Conservation (phyloP, 495 filamentous ascomycete genomes). For the Glonium stellatum region DNA sequence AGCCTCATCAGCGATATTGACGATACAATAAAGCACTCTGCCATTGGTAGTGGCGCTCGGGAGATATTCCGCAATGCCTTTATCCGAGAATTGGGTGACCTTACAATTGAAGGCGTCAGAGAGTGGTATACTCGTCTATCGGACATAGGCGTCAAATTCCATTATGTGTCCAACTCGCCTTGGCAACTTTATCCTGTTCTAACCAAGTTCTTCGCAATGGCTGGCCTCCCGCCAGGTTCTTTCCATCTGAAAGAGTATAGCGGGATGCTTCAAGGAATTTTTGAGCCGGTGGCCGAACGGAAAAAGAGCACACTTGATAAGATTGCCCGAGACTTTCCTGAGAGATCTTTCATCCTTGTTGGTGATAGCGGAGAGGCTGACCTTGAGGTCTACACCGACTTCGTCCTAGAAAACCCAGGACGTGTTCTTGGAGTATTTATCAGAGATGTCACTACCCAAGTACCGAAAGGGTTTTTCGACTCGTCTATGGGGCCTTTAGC, state of each 20-base stretch:
- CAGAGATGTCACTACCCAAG: constrained; percentile 79
- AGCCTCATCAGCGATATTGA: constrained; percentile 97
- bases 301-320: constrained; percentile 83
- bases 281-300: constrained; percentile 90
- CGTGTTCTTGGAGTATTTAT: constrained; percentile 84
- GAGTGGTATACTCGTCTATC: constrained; percentile 80
- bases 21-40: constrained; percentile 95
- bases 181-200: constrained; percentile 94
- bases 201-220: constrained; percentile 69
- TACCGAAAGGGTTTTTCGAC: constrained; percentile 67
- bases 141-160: constrained; percentile 71
- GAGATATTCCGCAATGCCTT: constrained; percentile 97
- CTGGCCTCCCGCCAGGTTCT: constrained; percentile 76
- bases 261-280: constrained; percentile 94
- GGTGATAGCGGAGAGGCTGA: constrained; percentile 96
- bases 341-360: constrained; percentile 81
- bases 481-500: constrained; percentile 47
- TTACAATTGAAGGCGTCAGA: constrained; percentile 76
- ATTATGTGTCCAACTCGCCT: constrained; percentile 91
- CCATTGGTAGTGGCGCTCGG: constrained; percentile 72
- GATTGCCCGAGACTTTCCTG: constrained; percentile 82
- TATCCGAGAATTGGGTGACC: constrained; percentile 70
- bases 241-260: constrained; percentile 93
- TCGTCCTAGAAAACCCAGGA: constrained; percentile 75
- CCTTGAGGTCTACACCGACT: constrained; percentile 92